Base-by-base conservation (phyloP, 2,329 filamentous ascomycete species). In the Shiraia sp. region DNA sequence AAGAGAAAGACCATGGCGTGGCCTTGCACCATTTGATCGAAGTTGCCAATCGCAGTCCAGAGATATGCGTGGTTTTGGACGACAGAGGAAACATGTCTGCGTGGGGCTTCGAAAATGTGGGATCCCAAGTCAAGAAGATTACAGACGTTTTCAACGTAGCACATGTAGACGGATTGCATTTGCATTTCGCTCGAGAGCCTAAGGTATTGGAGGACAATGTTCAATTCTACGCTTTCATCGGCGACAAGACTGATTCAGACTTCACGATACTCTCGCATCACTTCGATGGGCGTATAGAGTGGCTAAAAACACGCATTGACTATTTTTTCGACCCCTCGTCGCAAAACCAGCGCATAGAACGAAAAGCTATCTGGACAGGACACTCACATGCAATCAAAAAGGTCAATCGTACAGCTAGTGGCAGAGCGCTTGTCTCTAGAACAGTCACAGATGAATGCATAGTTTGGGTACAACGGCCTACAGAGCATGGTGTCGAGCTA, bases 51-150 rank as follows among this genome's bases (percentile, higher is more conserved):
- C 85, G 86, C 37, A 87, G 80, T 41, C 89, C 91, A 0, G 93
- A 99, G 64, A 82, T 99, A 2, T 93, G 90, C 53, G 78, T 97
- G 16, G 83, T 92, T 7, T 76, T 96, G 33, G 90, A 97, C 68
- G 84, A 85, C n/a, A 75, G 79, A 33, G 92, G 92, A 1, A 84
- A 85, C 52, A 89, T 97, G 86, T 90, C 88, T 28, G 90, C 89
- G 0, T 96, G 92, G 88, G 92, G 90, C 0, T 72, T 99, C 41
- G 91, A 97, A 66, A 91, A 92, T 60, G 80, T 95, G 14, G 86
- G 87, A 25, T 84, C 81, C 56, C 89, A 85, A 60, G 75, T 78
- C 23, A 82, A 81, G 53, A 81, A 81, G 45, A 76, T 79, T 3
- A 77, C 82, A 19, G 83, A 85, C 48, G 81, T 92, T n/a, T 95